Conservation (phyloP, 139 green algal species). For the Chlorella ohadii region DNA sequence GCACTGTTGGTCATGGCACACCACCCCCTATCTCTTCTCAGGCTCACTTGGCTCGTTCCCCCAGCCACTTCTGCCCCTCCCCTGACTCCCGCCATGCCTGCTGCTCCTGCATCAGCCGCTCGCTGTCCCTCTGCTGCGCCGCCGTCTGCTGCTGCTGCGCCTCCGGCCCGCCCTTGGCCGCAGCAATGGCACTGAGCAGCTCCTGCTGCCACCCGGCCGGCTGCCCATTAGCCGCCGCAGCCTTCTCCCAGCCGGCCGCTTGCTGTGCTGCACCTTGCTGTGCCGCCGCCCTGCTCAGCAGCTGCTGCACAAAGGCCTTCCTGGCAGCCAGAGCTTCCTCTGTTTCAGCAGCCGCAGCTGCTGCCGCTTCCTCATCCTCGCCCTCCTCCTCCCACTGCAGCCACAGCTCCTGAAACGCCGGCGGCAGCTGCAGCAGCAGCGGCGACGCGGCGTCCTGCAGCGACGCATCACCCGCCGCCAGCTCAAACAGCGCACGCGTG, state of each 20-base stretch:
- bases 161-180: neutral
- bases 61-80: slow-evolving; percentile 25
- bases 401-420: slow-evolving; percentile 64
- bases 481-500: slow-evolving; percentile 62
- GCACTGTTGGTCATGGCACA: neutral
- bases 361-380: neutral
- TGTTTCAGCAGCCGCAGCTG: neutral
- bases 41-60: slow-evolving; percentile 6
- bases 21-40: neutral
- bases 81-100: neutral
- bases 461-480: slow-evolving; percentile 19
- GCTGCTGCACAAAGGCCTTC: slow-evolving; percentile 33
- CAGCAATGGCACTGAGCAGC: neutral
- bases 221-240: neutral
- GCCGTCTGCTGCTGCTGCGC: slow-evolving; percentile 14
- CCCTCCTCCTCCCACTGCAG: slow-evolving; percentile 50
- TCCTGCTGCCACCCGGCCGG: slow-evolving; percentile 15
- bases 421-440: slow-evolving; percentile 49
- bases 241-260: neutral
- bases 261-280: neutral
- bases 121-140: slow-evolving; percentile 18
- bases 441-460: neutral
- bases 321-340: neutral
- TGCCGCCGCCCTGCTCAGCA: slow-evolving; percentile 8
- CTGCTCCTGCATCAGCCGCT: slow-evolving; percentile 25